These are phyloP conservation scores for Mortierella sp. DNA, from an alignment of 371 early-diverging fungal genomes.

Conservation along the genomic window DNA sequence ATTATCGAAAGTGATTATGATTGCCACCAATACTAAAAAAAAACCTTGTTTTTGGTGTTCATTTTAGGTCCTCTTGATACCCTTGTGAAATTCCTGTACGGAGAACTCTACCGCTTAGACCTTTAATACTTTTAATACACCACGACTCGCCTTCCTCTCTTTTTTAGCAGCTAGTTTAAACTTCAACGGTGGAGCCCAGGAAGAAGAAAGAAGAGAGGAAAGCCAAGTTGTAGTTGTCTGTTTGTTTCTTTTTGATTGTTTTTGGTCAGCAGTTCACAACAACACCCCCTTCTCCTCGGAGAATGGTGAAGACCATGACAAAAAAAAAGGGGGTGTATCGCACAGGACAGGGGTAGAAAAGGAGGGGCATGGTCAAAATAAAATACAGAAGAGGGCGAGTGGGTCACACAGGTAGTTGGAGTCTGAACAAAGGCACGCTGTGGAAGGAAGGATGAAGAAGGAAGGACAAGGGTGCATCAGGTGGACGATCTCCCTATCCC, in stretches of 20 bases:
- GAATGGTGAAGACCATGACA: neutral
- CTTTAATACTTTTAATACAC: constrained; percentile 18
- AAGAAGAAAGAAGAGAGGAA: neutral
- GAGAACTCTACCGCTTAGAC: constrained; percentile 42
- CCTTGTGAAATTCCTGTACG: constrained; percentile 46
- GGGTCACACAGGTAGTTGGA: neutral
- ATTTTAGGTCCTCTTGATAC: constrained; percentile 46
- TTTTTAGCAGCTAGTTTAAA: neutral
- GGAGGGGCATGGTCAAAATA: neutral
- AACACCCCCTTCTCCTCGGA: neutral
- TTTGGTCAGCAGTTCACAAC: neutral
- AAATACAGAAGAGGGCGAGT: neutral
- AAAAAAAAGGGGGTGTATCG: neutral
- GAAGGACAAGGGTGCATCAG: neutral
- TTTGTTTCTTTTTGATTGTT: neutral
- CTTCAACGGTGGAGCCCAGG: neutral
- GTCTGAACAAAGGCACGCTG: no score
- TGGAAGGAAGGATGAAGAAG: neutral
- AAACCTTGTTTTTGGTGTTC: neutral
- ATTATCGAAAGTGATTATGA: neutral
- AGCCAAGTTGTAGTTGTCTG: neutral
- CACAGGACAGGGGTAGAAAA: neutral
- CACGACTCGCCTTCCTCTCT: neutral
- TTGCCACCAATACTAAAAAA: neutral
- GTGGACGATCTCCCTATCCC: neutral